phyloP scores from a whole-genome alignment of 2,329 filamentous ascomycete genomes.

The Penicillium verrucosum region DNA sequence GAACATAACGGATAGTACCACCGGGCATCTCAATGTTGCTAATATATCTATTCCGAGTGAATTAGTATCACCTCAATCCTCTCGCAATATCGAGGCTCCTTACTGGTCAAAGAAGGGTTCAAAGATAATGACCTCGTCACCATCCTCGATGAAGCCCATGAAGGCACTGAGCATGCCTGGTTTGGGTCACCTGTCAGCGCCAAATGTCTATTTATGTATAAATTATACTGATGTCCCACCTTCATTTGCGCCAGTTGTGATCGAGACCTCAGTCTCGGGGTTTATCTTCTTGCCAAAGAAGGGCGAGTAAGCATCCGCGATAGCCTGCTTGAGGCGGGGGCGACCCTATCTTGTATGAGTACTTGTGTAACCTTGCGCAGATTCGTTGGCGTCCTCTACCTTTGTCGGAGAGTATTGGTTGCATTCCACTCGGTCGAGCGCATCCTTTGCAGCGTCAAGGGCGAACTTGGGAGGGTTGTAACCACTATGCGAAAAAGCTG shows the following conservation, averaged over 20 bases:
- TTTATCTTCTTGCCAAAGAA: slow-evolving; percentile 79
- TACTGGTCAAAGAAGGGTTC: slow-evolving; percentile 98
- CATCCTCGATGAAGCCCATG: slow-evolving; percentile 93
- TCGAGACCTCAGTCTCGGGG: slow-evolving; percentile 87
- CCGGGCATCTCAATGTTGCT: slow-evolving; percentile 98
- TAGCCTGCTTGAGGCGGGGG: slow-evolving; percentile 84
- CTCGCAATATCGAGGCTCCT: slow-evolving; percentile 22
- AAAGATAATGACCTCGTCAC: slow-evolving; percentile 96
- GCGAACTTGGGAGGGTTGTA: slow-evolving; percentile 94
- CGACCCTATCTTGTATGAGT: slow-evolving; percentile 56
- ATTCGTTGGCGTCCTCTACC: slow-evolving; percentile 35
- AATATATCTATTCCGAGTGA: slow-evolving; percentile 62
- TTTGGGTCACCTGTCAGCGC: background rate
- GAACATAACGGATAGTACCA: slow-evolving; percentile 90
- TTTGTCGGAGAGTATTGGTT: slow-evolving; percentile 98
- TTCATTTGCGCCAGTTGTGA: slow-evolving; percentile 69
- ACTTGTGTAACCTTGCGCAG: background rate
- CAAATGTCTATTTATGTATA: background rate
- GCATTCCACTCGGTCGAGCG: slow-evolving; percentile 87
- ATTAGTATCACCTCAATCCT: background rate
- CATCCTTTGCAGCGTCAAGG: slow-evolving; percentile 83
- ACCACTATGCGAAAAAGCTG: slow-evolving; percentile 47
- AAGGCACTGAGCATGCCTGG: slow-evolving; percentile 89
- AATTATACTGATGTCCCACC: slow-evolving; percentile 26
- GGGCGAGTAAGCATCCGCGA: slow-evolving; percentile 87